phyloP scores from a whole-genome alignment of 495 filamentous ascomycete species.

The Viridothelium virens region DNA sequence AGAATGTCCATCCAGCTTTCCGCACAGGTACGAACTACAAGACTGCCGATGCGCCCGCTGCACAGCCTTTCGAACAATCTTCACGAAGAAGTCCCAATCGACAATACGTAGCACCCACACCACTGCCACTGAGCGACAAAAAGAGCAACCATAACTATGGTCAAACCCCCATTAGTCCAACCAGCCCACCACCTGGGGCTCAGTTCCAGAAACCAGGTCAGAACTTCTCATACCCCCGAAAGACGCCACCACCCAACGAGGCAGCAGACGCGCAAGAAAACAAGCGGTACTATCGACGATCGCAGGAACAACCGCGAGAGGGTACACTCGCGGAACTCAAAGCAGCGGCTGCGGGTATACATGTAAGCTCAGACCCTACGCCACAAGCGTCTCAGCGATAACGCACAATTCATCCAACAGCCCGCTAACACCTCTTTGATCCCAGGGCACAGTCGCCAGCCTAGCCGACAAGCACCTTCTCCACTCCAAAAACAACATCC shows the following conservation, averaged over 20 bases:
- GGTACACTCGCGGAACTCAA: conserved; percentile 4
- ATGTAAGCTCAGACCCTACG: not conserved
- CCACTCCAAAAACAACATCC: not conserved
- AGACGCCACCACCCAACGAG: conserved; percentile 3
- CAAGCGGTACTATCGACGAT: not conserved
- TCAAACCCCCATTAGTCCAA: not conserved
- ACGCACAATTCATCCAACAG: not conserved
- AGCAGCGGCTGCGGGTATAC: conserved; percentile 2
- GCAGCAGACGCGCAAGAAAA: conserved; percentile 6
- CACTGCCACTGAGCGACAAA: conserved; percentile 2
- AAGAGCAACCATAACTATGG: not conserved
- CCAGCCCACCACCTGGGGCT: not conserved
- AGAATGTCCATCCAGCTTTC: conserved; percentile 6
- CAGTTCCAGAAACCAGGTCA: not conserved
- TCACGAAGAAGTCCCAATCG: conserved; percentile 2
- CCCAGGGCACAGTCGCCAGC: not conserved
- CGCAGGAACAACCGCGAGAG: not conserved
- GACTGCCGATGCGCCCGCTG: conserved; percentile 5
- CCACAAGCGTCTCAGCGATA: not conserved
- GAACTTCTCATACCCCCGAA: conserved; percentile 7
- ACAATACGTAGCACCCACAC: not conserved
- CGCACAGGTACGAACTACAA: conserved; percentile 1
- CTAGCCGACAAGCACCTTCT: not conserved
- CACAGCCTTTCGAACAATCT: not conserved
- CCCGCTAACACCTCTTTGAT: not conserved